These are phyloP conservation scores for Nannizziopsis arthrosporioides DNA, from an alignment of 2,329 filamentous ascomycete genomes.

Conservation along the genomic window DNA sequence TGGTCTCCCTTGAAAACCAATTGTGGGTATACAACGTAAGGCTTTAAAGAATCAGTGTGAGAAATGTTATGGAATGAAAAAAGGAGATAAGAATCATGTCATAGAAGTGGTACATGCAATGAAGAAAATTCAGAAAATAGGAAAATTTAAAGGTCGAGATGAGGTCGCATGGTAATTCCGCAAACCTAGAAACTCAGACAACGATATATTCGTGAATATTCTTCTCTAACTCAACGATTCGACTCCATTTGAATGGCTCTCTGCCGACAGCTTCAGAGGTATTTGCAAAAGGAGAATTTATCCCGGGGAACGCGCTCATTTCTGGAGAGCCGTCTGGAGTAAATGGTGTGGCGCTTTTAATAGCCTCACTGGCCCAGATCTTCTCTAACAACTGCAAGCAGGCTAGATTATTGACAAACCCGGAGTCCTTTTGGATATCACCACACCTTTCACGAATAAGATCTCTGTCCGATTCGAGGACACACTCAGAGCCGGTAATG, in stretches of 20 bases:
- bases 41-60: no score
- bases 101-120: no score
- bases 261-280: constrained; percentile 1
- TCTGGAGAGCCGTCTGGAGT: not conserved
- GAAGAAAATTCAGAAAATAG: no score
- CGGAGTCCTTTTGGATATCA: constrained; percentile 77
- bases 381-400: constrained; percentile 76
- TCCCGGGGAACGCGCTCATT: not conserved
- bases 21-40: no score
- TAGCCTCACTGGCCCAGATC: constrained; percentile 51
- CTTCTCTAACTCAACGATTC: constrained; percentile 21
- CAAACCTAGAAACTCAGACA: constrained; percentile 21
- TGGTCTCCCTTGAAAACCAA: no score
- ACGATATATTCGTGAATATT: constrained; percentile 26
- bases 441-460: constrained; percentile 69
- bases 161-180: not conserved
- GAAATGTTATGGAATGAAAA: no score
- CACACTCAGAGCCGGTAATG: constrained; percentile 78
- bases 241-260: constrained; percentile 22
- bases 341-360: not conserved
- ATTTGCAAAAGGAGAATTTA: not conserved
- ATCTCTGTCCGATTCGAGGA: constrained; percentile 65
- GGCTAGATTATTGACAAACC: constrained; percentile 86
- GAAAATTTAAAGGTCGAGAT: no score
- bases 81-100: no score